These are phyloP conservation scores for Chaetomium olivaceum DNA, from an alignment of 2,329 filamentous ascomycete species.

Conservation along the genomic window DNA sequence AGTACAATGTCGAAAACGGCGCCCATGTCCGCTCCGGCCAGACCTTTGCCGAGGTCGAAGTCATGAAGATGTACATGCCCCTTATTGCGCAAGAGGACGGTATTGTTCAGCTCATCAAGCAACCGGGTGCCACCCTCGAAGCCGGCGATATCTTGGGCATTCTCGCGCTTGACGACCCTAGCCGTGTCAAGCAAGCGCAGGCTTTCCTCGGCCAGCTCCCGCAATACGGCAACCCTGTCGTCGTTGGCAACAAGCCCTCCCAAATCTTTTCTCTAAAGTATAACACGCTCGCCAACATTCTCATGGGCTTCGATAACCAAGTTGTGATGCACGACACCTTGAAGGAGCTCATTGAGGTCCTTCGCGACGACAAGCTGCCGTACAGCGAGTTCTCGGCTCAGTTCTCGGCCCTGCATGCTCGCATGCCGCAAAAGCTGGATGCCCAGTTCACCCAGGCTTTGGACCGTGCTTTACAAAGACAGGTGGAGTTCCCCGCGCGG, in stretches of 20 bases:
- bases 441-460: slow-evolving; percentile 79
- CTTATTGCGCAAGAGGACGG: slow-evolving; percentile 92
- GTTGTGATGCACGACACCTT: slow-evolving; percentile 89
- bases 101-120: slow-evolving; percentile 97
- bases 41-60: slow-evolving; percentile 94
- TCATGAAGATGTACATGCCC: slow-evolving; percentile 99
- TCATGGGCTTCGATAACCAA: slow-evolving; percentile 94
- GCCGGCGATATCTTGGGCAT: slow-evolving; percentile 99
- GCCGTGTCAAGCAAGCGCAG: slow-evolving; percentile 93
- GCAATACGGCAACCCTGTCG: slow-evolving; percentile 78
- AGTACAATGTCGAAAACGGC: slow-evolving; percentile 95
- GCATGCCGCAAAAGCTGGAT: slow-evolving; percentile 95
- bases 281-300: slow-evolving; percentile 80
- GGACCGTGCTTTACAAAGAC: slow-evolving; percentile 75
- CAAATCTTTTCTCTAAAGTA: slow-evolving; percentile 80
- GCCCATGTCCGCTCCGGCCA: slow-evolving; percentile 90
- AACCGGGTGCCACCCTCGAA: slow-evolving; percentile 95
- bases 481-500: slow-evolving; percentile 89
- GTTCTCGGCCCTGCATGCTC: slow-evolving; percentile 92
- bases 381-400: slow-evolving; percentile 97
- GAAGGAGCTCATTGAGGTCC: slow-evolving; percentile 84
- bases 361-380: slow-evolving; percentile 85
- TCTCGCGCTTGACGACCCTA: slow-evolving; percentile 89
- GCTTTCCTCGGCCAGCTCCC: slow-evolving; percentile 91
- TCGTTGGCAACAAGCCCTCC: slow-evolving; percentile 87